Conservation (phyloP, 2,329 filamentous ascomycete genomes). For the Hypoxylon sp. region DNA sequence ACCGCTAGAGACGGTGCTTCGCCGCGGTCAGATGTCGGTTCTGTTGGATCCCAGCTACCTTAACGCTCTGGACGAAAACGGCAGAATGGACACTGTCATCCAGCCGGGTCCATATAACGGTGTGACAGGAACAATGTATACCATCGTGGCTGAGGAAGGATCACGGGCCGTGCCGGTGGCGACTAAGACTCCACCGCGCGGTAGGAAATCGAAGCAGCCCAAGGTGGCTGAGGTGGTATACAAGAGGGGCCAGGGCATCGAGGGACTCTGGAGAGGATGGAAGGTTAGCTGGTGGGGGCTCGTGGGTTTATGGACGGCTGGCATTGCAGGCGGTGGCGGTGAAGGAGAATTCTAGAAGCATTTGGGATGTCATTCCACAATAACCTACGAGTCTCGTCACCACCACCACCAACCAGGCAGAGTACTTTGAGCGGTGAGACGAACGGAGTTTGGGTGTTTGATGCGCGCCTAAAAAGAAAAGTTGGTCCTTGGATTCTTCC, state of each 20-base stretch:
- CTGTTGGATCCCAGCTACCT: constrained; percentile 67
- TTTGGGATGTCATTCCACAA: background rate
- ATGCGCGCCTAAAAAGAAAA: constrained; percentile 8
- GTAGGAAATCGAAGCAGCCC: constrained; percentile 50
- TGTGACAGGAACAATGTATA: constrained; percentile 91
- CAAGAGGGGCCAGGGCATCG: constrained; percentile 73
- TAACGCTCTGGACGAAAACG: constrained; percentile 59
- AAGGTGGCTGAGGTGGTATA: constrained; percentile 58
- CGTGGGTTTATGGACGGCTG: constrained; percentile 78
- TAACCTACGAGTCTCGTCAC: background rate
- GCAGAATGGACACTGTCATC: constrained; percentile 77
- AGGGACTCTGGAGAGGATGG: constrained; percentile 79
- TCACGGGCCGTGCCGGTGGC: constrained; percentile 60
- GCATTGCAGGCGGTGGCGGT: constrained; percentile 70
- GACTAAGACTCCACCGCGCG: constrained; percentile 42
- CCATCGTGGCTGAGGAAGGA: constrained; percentile 87
- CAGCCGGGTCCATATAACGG: constrained; percentile 84
- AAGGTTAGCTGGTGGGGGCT: constrained; percentile 83
- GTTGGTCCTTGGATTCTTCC: constrained; percentile 27
- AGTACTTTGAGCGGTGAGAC: constrained; percentile 8
- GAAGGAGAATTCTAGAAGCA: constrained; percentile 66
- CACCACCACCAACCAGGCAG: background rate
- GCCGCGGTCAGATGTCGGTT: constrained; percentile 85
- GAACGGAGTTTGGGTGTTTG: constrained; percentile 32
- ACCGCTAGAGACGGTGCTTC: constrained; percentile 90